Base-by-base conservation (phyloP, 2,329 filamentous ascomycete species). In the Clonostachys sp. region DNA sequence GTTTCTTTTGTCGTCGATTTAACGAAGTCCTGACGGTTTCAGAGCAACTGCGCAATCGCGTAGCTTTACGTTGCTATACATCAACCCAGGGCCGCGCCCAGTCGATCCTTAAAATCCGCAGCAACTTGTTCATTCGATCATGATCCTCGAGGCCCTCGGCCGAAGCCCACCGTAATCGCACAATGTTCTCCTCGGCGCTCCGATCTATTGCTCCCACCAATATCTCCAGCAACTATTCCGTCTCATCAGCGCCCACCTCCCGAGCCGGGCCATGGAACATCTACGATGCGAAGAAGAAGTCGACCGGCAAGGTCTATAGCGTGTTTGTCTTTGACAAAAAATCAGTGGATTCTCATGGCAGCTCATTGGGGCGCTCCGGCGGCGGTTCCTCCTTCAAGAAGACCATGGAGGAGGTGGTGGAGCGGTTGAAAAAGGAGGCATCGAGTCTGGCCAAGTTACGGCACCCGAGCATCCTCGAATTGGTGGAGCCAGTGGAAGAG, bases 221-320 rank as follows among this genome's bases (percentile, higher is more conserved):
- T 70, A 97, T 99, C 71, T 85, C 84, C 50, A 84, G 87, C 62
- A 95, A 96, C 71, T 99, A 99, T 70, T 83, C 87, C 56, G 77
- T 97, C 55, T 86, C 89, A 18, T 77, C 84, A 24, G 83, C 81
- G 50, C 81, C 87, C 12, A 86, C 83, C n/a, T 87, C 90, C 45
- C 83, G 83, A 45, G 89, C 91, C 14, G 94, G 94, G 16, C 89
- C 91, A 49, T 99, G 94, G 94, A 95, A 91, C 73, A 94, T 99
- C 60, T 92, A 92, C 77, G 91, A 96, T 71, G 91, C 89, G 50
- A 97, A 95, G 75, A 95, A 95, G 72, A 97, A 96, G 71, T 90
- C 87, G 33, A 96, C 91, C 0, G 89, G 89, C 55, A 95, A 94
- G 65, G 68, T 85, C 8, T 94, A 86, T 47, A 96, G 91, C 14